Percentiles rank a stretch among this genome's conserved stretches.
Conservation (phyloP, 139 green algal species). For the Chlamydomonas sphaeroides region DNA sequence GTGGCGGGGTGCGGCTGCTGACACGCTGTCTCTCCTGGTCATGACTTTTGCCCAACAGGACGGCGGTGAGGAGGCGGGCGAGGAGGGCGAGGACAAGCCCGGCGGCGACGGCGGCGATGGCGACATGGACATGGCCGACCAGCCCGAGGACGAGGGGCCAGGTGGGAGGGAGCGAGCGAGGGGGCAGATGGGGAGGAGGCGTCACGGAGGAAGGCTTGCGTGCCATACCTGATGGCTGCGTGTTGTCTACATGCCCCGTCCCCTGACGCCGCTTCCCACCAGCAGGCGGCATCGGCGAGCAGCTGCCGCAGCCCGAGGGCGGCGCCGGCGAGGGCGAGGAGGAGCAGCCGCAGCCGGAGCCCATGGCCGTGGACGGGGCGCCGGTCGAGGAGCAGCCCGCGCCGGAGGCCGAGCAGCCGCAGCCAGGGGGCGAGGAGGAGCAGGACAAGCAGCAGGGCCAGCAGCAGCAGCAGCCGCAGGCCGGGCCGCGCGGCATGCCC, state of each 20-base stretch:
- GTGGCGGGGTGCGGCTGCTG: no score
- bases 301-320: no score
- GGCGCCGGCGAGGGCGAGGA: slow-evolving; percentile 36
- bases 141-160: not conserved
- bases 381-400: slow-evolving; percentile 1
- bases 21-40: no score
- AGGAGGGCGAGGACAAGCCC: slow-evolving; percentile 48
- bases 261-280: no score
- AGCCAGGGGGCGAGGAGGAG: slow-evolving; percentile 34
- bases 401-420: slow-evolving; percentile 29
- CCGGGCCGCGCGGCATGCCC: slow-evolving; percentile 64
- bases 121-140: slow-evolving; percentile 33
- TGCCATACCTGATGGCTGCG: no score
- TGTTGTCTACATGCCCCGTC: no score
- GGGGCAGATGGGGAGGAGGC: not conserved
- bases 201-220: no score
- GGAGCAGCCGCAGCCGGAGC: slow-evolving; percentile 37
- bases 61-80: slow-evolving; percentile 52
- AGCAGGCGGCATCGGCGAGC: no score
- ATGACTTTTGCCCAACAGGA: no score
- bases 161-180: slow-evolving; percentile 4
- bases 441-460: slow-evolving; percentile 41
- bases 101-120: slow-evolving; percentile 38
- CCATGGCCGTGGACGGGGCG: slow-evolving; percentile 44
- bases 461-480: slow-evolving; percentile 54